phyloP scores from a whole-genome alignment of 306 rosid genomes.

The Sindora glabra region DNA sequence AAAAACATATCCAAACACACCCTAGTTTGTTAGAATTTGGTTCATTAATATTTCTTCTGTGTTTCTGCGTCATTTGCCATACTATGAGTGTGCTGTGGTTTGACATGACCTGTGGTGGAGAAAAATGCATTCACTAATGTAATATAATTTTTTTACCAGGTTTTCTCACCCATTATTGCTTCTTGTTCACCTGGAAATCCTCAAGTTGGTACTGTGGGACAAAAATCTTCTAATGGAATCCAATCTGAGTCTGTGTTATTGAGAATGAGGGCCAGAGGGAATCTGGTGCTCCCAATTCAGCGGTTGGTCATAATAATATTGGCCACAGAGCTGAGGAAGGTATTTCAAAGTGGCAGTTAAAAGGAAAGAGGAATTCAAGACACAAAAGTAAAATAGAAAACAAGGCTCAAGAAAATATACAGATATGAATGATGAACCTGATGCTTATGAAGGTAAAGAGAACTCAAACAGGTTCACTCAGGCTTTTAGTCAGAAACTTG shows the following conservation, averaged over 20 bases:
- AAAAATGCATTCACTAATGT: constrained; percentile 23
- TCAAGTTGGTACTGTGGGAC: constrained; percentile 29
- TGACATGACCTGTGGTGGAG: not conserved
- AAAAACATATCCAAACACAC: too few relatives aligned
- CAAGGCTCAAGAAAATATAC: constrained; percentile 42
- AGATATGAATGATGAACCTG: constrained; percentile 38
- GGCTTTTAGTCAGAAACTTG: constrained; percentile 40
- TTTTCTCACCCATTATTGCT: constrained; percentile 29
- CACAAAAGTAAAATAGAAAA: constrained; percentile 45
- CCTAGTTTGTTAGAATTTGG: not conserved
- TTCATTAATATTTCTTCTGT: not conserved
- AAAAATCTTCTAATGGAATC: constrained; percentile 43
- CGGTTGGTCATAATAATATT: constrained; percentile 29
- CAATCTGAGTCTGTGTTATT: constrained; percentile 33
- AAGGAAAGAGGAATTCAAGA: constrained; percentile 92
- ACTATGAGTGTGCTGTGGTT: constrained; percentile 3
- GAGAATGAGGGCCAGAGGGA: constrained; percentile 44
- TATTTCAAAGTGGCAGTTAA: constrained; percentile 87
- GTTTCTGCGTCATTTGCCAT: constrained; percentile 3
- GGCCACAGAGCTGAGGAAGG: constrained; percentile 50
- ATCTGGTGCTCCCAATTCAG: constrained; percentile 49
- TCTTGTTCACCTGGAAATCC: constrained; percentile 47
- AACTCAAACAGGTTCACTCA: constrained; percentile 29
- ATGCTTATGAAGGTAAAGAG: constrained; percentile 37
- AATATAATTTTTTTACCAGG: constrained; percentile 37